Evolutionary conservation across 176 grass and related monocot genomes (phyloP).

Genomic region (Coix lacrymajobi): DNA sequence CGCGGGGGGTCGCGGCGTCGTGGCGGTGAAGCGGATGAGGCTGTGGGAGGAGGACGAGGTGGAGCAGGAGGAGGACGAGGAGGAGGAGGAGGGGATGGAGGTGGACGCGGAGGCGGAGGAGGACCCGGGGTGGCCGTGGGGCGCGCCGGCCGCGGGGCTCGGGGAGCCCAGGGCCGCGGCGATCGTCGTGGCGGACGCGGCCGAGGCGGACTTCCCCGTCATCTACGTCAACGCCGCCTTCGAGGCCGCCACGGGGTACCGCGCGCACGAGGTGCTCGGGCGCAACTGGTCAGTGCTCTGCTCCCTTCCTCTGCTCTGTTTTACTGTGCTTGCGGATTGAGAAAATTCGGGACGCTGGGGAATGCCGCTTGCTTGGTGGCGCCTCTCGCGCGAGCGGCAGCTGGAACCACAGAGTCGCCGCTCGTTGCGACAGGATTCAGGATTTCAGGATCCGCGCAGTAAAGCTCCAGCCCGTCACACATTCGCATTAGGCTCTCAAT

Average conservation of each 20-base stretch:
- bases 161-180: constrained; percentile 39
- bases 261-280: constrained; percentile 92
- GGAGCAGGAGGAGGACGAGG: neutral
- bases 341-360: neutral
- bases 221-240: constrained; percentile 99
- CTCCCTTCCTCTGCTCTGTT: neutral
- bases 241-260: constrained; percentile 88
- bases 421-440: neutral
- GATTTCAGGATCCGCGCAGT: neutral
- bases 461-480: neutral
- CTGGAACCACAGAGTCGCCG: neutral
- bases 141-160: neutral
- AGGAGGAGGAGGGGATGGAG: constrained; percentile 5
- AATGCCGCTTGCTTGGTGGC: neutral
- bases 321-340: neutral
- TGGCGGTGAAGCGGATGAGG: constrained; percentile 61
- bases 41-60: constrained; percentile 33
- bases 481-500: neutral
- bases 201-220: constrained; percentile 72
- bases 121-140: constrained; percentile 11
- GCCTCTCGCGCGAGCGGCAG: neutral
- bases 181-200: constrained; percentile 82
- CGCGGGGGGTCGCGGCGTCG: neutral
- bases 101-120: constrained; percentile 21
- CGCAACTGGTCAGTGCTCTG: constrained; percentile 66